Evolutionary conservation across 805 yeast species (phyloP).

Genomic region (Ogataea angusta): DNA sequence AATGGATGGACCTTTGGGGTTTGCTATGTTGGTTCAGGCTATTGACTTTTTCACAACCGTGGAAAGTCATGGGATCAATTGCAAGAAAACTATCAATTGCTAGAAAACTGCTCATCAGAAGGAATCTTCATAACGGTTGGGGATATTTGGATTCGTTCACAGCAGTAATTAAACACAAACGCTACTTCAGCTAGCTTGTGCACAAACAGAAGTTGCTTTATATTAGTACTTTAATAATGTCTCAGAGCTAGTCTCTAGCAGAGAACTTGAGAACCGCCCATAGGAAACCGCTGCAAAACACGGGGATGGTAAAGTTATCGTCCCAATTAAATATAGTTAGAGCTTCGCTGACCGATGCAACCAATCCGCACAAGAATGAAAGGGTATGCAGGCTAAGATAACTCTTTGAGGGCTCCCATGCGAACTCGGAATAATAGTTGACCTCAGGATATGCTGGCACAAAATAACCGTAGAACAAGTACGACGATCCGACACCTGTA

Average conservation of each 20-base stretch:
- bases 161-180: too few relatives aligned
- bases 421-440: constrained; percentile 49
- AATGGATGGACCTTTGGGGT: too few relatives aligned
- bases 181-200: too few relatives aligned
- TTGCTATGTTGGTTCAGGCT: too few relatives aligned
- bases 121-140: too few relatives aligned
- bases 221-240: background rate
- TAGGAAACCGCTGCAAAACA: constrained; percentile 68
- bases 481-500: constrained; percentile 66
- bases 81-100: too few relatives aligned
- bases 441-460: constrained; percentile 59
- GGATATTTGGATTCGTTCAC: too few relatives aligned
- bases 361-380: constrained; percentile 66
- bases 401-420: constrained; percentile 66
- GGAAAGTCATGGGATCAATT: too few relatives aligned
- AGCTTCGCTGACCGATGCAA: constrained; percentile 86
- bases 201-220: background rate
- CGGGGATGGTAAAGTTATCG: constrained; percentile 94
- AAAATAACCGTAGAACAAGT: constrained; percentile 66
- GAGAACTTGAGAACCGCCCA: constrained; percentile 23
- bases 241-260: background rate
- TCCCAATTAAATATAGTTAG: constrained; percentile 74
- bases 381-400: constrained; percentile 48
- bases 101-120: too few relatives aligned
- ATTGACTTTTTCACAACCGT: too few relatives aligned